A percentile compares a stretch with the other conserved stretches of the same genome.
Conservation (phyloP, 352 stramenopile genomes). For the Phytophthora citricola region DNA sequence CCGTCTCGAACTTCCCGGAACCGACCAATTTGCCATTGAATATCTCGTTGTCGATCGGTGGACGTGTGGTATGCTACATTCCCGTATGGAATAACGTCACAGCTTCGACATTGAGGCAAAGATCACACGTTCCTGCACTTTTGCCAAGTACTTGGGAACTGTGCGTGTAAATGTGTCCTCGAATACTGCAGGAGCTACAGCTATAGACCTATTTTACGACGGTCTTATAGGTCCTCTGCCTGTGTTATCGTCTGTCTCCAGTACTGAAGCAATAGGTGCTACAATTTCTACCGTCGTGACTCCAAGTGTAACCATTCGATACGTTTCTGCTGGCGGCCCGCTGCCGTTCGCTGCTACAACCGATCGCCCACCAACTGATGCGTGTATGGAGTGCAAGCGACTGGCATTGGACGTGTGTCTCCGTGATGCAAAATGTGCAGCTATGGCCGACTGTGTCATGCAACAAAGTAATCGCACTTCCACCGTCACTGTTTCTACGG, state of each 20-base stretch:
- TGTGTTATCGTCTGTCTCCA: slow-evolving; percentile 31
- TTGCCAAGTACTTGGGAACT: slow-evolving; percentile 56
- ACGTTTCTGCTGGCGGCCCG: slow-evolving; percentile 31
- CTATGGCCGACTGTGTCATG: slow-evolving; percentile 62
- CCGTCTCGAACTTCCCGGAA: slow-evolving; percentile 9
- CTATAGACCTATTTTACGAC: slow-evolving; percentile 53
- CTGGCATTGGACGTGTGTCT: slow-evolving; percentile 59
- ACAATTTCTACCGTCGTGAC: slow-evolving; percentile 16
- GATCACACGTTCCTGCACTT: slow-evolving; percentile 45
- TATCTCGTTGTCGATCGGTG: slow-evolving; percentile 44
- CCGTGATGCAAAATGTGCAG: slow-evolving; percentile 52
- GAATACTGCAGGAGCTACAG: slow-evolving; percentile 18
- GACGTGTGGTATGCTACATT: slow-evolving; percentile 50
- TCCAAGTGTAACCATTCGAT: slow-evolving; percentile 42
- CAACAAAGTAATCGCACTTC: slow-evolving; percentile 23
- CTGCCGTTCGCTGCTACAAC: slow-evolving; percentile 22
- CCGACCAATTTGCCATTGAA: slow-evolving; percentile 26
- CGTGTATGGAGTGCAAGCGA: slow-evolving; percentile 40
- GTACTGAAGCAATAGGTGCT: slow-evolving; percentile 7
- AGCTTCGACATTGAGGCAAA: slow-evolving; percentile 34
- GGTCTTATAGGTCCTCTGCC: slow-evolving; percentile 59
- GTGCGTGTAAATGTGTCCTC: slow-evolving; percentile 36
- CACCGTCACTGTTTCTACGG: slow-evolving; percentile 16
- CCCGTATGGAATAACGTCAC: slow-evolving; percentile 37
- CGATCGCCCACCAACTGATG: slow-evolving; percentile 10